Base-by-base conservation (phyloP, 805 yeast genomes). In the Wickerhamomyces rabaulensis region DNA sequence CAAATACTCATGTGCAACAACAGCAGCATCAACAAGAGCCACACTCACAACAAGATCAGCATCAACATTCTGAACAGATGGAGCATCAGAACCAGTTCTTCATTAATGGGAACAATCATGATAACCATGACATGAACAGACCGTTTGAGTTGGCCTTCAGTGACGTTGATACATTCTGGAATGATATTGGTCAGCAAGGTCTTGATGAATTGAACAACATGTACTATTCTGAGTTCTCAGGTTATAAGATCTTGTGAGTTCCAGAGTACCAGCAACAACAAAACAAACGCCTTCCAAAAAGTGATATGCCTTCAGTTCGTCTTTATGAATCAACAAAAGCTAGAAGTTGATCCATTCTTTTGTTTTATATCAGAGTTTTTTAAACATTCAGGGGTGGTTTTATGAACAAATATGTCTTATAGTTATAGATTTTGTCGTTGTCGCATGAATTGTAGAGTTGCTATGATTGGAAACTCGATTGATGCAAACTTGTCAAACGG, bases 221-320 rank as follows among this genome's bases (percentile, higher is more conserved):
- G 60, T 58, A 58, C 22, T 50, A 56, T 48, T 51, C 55, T 9
- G 64, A 60, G 37, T 60, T 57, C 51, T 51, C 62, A 5, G 62
- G 63, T 19, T 60, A 57, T 47, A 60, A 49, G 33, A 45, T 55
- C 25, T 50, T 49, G 17, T 48, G 27, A 48, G n/a, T 33, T 17
- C 10, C 20, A n/a, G 16, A 16, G n/a, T n/a, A n/a, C n/a, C 35
- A n/a, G 9, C 17, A n/a, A 29, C 6, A 29, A 9, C 17, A 15
- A 15, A 33, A 17, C 20, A 33, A 6, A 3, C 19, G 16, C 6
- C 7, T n/a, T 27, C 7, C 31, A 3, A 27, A 27, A 27, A 27
- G 3, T 27, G 13, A 27, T 13, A 27, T 27, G 31, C 31, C n/a
- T 27, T 27, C 31, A 27, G 31, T 27, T 27, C 31, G 31, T 27